Percentiles rank a stretch among this genome's conserved stretches.
Evolutionary conservation across 768 basidiomycete species (phyloP).

Genomic region (Tephrocybe rancida): DNA sequence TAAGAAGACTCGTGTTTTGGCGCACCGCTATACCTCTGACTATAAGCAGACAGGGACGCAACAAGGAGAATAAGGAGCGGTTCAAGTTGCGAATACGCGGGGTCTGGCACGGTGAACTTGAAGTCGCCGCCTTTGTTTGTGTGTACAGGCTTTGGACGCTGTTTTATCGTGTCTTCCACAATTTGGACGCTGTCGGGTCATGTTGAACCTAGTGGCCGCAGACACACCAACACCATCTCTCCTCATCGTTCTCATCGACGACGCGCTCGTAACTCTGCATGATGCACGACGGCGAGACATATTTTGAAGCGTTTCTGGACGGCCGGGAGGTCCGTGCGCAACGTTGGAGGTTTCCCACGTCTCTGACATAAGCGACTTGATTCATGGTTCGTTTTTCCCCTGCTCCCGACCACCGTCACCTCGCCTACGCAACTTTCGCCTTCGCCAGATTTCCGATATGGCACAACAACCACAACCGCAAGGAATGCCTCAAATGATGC

Average conservation of each 20-base stretch:
- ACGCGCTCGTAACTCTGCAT: conserved; percentile 10
- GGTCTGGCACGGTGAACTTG: too few species aligned
- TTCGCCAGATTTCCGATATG: conserved; percentile 34
- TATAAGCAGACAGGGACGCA: too few species aligned
- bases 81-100: not conserved
- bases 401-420: conserved; percentile 49
- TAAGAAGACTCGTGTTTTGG: too few species aligned
- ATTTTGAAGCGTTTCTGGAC: conserved; percentile 17
- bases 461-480: conserved; percentile 54
- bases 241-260: conserved; percentile 28
- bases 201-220: conserved; percentile 59
- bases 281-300: conserved; percentile 20
- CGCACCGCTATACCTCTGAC: too few species aligned
- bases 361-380: conserved; percentile 52
- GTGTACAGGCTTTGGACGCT: conserved; percentile 53
- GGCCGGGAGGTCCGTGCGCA: conserved; percentile 59
- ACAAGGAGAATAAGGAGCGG: too few species aligned
- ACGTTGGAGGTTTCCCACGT: conserved; percentile 56
- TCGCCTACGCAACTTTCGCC: conserved; percentile 36
- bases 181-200: conserved; percentile 71
- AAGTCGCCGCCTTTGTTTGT: conserved; percentile 39
- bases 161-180: conserved; percentile 76
- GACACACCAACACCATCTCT: conserved; percentile 50
- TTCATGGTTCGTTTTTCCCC: conserved; percentile 44
- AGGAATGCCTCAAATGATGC: conserved; percentile 67